Percentiles rank a stretch among this genome's conserved stretches.
These are phyloP conservation scores for Desmodesmus armatus DNA, from an alignment of 139 green algal species.

Conservation along the genomic window DNA sequence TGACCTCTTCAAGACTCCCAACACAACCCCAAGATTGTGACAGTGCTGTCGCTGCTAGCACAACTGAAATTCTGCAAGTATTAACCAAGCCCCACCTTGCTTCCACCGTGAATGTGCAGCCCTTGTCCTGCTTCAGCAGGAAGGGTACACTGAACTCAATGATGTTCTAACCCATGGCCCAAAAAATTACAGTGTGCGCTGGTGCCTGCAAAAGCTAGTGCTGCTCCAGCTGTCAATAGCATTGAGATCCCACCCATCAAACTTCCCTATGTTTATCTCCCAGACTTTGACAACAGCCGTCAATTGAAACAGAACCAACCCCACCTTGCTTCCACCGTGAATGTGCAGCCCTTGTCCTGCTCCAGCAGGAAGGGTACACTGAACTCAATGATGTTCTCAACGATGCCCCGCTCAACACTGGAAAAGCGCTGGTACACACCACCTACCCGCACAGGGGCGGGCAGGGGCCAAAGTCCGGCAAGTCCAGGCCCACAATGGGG, in stretches of 20 bases:
- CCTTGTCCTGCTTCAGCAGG: conserved; percentile 35
- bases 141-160: conserved; percentile 57
- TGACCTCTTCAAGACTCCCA: too few relatives aligned
- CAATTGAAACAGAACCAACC: too few relatives aligned
- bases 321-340: conserved; percentile 60
- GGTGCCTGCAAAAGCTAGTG: not conserved
- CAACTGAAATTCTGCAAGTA: too few relatives aligned
- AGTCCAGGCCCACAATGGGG: conserved; percentile 35
- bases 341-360: conserved; percentile 32
- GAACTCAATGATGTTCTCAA: conserved; percentile 71
- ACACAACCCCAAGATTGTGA: too few relatives aligned
- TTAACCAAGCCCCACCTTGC: conserved; percentile 47
- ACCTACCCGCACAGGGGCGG: conserved; percentile 50
- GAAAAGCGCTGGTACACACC: conserved; percentile 69
- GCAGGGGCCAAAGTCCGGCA: not conserved
- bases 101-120: conserved; percentile 50
- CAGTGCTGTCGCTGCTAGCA: too few relatives aligned
- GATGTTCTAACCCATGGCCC: too few relatives aligned
- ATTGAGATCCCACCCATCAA: too few relatives aligned
- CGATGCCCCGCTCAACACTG: conserved; percentile 43
- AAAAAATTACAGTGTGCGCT: too few relatives aligned
- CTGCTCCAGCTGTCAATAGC: too few relatives aligned
- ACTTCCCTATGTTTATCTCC: too few relatives aligned
- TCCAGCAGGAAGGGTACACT: conserved; percentile 50
- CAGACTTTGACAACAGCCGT: too few relatives aligned